Evolutionary conservation across 2,329 filamentous ascomycete genomes (phyloP).

Genomic region (Xylaria hypoxylon): DNA sequence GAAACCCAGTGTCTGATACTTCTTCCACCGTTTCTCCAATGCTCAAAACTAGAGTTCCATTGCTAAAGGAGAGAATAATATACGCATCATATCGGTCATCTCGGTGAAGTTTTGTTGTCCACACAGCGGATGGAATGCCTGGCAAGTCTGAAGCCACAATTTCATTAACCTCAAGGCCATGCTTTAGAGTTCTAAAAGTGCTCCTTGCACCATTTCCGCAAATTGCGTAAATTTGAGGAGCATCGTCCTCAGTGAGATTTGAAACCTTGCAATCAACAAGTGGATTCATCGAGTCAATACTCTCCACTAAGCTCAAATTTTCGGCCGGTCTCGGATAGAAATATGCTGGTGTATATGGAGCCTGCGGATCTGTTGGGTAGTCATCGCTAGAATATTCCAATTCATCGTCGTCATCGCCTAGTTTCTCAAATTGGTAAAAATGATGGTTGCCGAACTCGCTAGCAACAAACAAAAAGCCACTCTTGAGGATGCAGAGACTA

Average conservation of each 20-base stretch:
- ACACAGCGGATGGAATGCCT: conserved; percentile 89
- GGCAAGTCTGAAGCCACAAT: conserved; percentile 95
- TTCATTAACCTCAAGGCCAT: conserved; percentile 92
- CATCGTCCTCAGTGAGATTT: conserved; percentile 91
- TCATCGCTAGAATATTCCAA: conserved; percentile 85
- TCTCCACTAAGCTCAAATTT: conserved; percentile 87
- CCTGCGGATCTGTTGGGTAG: conserved; percentile 79
- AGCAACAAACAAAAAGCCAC: conserved; percentile 92
- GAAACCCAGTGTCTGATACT: conserved; percentile 91
- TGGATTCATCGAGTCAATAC: conserved; percentile 89
- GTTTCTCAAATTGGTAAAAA: conserved; percentile 96
- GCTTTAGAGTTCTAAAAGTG: conserved; percentile 89
- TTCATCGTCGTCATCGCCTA: conserved; percentile 95
- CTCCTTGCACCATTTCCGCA: conserved; percentile 90
- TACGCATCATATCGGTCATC: conserved; percentile 91
- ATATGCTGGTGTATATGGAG: conserved; percentile 80
- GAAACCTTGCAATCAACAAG: conserved; percentile 91
- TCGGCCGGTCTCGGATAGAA: conserved; percentile 84
- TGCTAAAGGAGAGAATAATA: conserved; percentile 92
- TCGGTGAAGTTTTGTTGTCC: conserved; percentile 89
- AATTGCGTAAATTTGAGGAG: conserved; percentile 94
- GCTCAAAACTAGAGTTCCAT: conserved; percentile 89
- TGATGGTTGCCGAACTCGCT: conserved; percentile 93
- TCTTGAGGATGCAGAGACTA: conserved; percentile 88
- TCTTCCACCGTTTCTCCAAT: conserved; percentile 98